Conservation (phyloP, 768 basidiomycete species). For the Russula lepida region DNA sequence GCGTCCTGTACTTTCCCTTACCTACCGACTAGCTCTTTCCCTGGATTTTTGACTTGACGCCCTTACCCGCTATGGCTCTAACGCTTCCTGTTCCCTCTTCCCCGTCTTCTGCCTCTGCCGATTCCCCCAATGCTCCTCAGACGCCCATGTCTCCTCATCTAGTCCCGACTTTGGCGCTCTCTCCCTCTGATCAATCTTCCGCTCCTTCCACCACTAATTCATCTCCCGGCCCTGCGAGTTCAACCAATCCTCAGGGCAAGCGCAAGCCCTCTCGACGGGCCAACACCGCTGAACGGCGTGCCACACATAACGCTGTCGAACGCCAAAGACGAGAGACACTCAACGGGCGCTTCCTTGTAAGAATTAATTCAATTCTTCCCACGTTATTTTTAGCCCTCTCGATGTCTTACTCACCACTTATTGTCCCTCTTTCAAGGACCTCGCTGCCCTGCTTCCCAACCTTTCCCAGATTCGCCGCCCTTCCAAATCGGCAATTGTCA, state of each 20-base stretch:
- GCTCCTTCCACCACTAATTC: constrained; percentile 20
- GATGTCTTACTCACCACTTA: not conserved
- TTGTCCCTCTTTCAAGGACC: constrained; percentile 46
- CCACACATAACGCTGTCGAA: constrained; percentile 97
- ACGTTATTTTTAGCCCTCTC: constrained; percentile 11
- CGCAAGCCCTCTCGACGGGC: constrained; percentile 83
- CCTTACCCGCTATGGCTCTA: constrained; percentile 31
- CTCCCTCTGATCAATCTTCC: constrained; percentile 26
- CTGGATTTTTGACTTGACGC: constrained; percentile 9
- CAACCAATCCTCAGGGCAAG: constrained; percentile 40
- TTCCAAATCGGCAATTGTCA: constrained; percentile 94
- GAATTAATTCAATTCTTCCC: constrained; percentile 25
- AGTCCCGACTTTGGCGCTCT: constrained; percentile 32
- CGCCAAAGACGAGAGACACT: constrained; percentile 87
- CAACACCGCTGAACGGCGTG: constrained; percentile 93
- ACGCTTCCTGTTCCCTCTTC: constrained; percentile 33
- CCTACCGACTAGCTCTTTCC: not conserved
- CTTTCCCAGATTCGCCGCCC: constrained; percentile 87
- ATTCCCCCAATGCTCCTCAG: constrained; percentile 37
- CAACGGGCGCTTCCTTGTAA: constrained; percentile 83
- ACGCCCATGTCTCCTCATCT: constrained; percentile 40
- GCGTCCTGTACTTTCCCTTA: constrained; percentile 21
- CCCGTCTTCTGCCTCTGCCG: constrained; percentile 34
- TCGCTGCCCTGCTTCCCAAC: constrained; percentile 86
- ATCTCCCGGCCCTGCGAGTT: constrained; percentile 16